Base-by-base conservation (phyloP, 768 basidiomycete species). In the Agrocybe chaxingu region DNA sequence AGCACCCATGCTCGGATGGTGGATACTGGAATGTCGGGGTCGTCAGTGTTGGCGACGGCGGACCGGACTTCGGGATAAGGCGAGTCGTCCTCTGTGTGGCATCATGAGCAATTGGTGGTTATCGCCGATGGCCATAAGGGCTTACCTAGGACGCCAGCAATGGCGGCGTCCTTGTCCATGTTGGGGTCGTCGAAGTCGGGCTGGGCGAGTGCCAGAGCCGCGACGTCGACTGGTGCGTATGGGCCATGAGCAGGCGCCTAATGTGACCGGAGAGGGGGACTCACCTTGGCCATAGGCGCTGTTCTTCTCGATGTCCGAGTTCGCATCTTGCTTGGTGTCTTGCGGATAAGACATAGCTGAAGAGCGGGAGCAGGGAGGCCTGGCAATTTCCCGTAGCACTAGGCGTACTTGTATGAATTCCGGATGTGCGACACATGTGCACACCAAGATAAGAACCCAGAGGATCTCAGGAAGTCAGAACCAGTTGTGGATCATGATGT, bases 21-120 rank as follows among this genome's bases (percentile, higher is more conserved):
- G 33, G 71, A 72, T 7, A 77, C 79, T 7, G 81, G 79, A 52
- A 88, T 81, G 38, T 70, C 68, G 33, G 79, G 77, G 63, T 88
- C 86, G 59, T 89, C 87, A 2, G 82, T 84, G 60, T 84, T 85
- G 47, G 84, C 79, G 13, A 86, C 85, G 41, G 81, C 80, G 39
- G 84, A 81, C 29, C 83, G 77, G 19, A 86, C 85, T 57, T 87
- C 85, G n/a, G 83, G 81, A 59, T 87, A 87, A 4, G 85, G 83
- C 1, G 82, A 84, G 60, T 86, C 84, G 54, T 85, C 80, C 66
- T 83, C 73, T 80, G 55, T 11, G 52, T 33, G 11, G 10, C 8
- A 10, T 58, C 4, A 57, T 46, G 8, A 46, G 37, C 16, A 49
- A 32, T 31, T 12, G 24, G 24, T 24, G 24, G 3, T 24, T 24